Conservation (phyloP, 345 rosid genomes). For the Arabis hirsuta region DNA sequence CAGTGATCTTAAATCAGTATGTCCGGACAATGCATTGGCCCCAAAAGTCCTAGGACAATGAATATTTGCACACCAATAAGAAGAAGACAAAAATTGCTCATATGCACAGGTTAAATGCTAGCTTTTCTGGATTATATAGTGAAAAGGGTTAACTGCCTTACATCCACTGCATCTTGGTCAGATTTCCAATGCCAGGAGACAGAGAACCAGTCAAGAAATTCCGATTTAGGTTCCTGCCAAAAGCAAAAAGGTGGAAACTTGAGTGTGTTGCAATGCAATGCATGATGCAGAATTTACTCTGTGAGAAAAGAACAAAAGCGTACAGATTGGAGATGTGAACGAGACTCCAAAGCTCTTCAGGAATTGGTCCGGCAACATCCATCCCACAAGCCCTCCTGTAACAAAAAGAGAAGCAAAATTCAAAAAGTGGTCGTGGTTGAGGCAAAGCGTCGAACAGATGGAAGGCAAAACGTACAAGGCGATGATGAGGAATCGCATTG, state of each 20-base stretch:
- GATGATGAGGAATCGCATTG: conserved; percentile 59
- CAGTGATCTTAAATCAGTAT: conserved; percentile 54
- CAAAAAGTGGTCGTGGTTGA: background rate
- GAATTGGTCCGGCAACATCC: conserved; percentile 39
- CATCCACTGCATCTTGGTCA: conserved; percentile 64
- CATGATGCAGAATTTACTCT: too few species aligned
- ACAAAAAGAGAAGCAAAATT: background rate
- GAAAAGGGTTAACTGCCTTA: conserved; percentile 38
- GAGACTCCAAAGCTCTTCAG: conserved; percentile 46
- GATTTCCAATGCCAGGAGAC: conserved; percentile 46
- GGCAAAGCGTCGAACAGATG: conserved; percentile 35
- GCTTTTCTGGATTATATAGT: background rate
- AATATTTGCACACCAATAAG: background rate
- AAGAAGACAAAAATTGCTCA: background rate
- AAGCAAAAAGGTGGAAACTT: background rate
- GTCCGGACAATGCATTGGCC: conserved; percentile 63
- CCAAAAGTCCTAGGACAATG: conserved; percentile 53
- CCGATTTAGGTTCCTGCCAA: conserved; percentile 38
- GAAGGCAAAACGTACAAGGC: conserved; percentile 36
- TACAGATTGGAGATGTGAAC: conserved; percentile 44
- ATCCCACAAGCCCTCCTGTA: conserved; percentile 43
- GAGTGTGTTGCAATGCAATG: background rate
- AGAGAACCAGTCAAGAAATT: conserved; percentile 44
- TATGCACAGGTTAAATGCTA: background rate
- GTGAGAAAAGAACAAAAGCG: background rate